Evolutionary conservation across 345 rosid species (phyloP).

Genomic region (Cochlearia excelsa): DNA sequence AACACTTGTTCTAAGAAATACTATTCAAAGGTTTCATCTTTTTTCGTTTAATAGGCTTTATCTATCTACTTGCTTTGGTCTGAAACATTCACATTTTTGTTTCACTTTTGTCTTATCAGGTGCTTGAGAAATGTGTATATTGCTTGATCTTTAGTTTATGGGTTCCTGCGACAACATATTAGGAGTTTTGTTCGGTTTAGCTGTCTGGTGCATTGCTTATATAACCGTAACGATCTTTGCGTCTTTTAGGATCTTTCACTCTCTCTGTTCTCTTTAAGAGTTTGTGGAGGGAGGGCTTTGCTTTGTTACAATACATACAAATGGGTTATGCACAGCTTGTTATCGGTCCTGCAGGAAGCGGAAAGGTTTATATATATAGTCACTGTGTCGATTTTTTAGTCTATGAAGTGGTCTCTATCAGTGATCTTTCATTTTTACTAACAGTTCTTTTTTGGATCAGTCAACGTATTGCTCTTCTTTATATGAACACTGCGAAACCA

Average conservation of each 20-base stretch:
- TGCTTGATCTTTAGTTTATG: too few species aligned
- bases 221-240: constrained; percentile 60
- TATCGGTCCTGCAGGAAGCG: constrained; percentile 83
- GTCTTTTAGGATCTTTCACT: constrained; percentile 53
- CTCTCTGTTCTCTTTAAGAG: constrained; percentile 43
- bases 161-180: constrained; percentile 15
- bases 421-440: too few species aligned
- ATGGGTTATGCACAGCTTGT: constrained; percentile 90
- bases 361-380: constrained; percentile 50
- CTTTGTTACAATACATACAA: constrained; percentile 6
- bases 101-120: too few species aligned
- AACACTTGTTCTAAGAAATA: too few species aligned
- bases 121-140: too few species aligned
- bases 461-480: constrained; percentile 88
- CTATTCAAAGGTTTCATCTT: too few species aligned
- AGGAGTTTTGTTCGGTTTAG: constrained; percentile 53
- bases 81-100: too few species aligned
- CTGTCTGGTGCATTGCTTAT: constrained; percentile 86
- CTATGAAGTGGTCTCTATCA: too few species aligned
- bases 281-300: constrained; percentile 3
- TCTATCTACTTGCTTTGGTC: too few species aligned
- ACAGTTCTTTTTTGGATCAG: constrained; percentile 34
- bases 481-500: constrained; percentile 63
- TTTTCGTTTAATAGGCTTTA: too few species aligned
- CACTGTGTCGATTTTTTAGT: too few species aligned